Conservation (phyloP, 768 basidiomycete genomes). For the Grammothele lineata region DNA sequence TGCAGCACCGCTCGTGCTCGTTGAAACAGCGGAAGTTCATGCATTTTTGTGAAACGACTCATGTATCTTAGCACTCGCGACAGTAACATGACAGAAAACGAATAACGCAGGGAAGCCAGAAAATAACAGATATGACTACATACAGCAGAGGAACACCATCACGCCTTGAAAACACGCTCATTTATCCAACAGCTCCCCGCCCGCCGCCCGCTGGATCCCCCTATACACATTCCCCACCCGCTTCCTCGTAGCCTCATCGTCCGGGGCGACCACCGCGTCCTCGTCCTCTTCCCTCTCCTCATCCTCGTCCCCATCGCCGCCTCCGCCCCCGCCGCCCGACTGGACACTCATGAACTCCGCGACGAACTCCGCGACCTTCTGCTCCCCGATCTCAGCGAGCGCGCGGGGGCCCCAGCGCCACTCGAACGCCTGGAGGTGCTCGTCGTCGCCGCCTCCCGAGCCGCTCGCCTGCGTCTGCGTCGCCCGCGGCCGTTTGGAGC, state of each 20-base stretch:
- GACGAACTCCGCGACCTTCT: constrained; percentile 68
- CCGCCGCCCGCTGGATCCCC: constrained; percentile 63
- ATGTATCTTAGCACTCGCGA: too few relatives aligned
- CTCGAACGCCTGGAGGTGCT: constrained; percentile 47
- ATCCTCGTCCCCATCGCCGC: constrained; percentile 16
- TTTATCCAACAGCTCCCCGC: constrained; percentile 20
- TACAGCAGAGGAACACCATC: too few relatives aligned
- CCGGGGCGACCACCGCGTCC: constrained; percentile 17
- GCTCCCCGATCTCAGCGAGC: constrained; percentile 79
- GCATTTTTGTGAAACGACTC: too few relatives aligned
- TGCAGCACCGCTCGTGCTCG: too few relatives aligned
- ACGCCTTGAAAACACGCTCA: too few relatives aligned
- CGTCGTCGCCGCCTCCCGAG: constrained; percentile 27
- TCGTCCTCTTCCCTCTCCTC: constrained; percentile 18
- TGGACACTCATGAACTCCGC: constrained; percentile 71
- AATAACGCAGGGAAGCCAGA: too few relatives aligned
- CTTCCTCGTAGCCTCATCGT: constrained; percentile 24
- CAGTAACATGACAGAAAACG: too few relatives aligned
- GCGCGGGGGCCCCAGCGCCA: constrained; percentile 88
- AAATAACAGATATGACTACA: too few relatives aligned
- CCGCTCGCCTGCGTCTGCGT: constrained; percentile 33
- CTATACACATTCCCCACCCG: constrained; percentile 43
- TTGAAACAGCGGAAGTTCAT: too few relatives aligned
- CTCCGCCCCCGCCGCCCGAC: constrained; percentile 13
- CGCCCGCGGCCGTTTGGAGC: constrained; percentile 54